Conservation (phyloP, 1,284 basidiomycete genomes). For the Coniophora puteana region DNA sequence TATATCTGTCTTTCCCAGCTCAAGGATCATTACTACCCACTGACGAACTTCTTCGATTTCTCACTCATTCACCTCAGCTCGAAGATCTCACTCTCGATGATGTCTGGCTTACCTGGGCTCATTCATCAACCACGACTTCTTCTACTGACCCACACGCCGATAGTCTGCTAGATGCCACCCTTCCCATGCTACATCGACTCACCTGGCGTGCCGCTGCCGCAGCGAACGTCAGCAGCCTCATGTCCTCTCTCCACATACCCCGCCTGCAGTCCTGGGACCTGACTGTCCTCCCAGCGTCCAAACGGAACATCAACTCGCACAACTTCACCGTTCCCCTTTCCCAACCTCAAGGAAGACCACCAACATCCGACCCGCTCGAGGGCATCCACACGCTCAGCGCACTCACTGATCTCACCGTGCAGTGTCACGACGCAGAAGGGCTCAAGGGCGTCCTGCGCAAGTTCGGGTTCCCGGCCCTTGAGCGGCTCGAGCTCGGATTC, state of each 20-base stretch:
- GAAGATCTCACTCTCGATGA: too few relatives aligned
- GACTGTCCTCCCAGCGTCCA: too few relatives aligned
- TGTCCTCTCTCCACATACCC: slow-evolving; percentile 27
- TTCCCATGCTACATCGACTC: slow-evolving; percentile 19
- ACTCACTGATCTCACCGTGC: slow-evolving; percentile 39
- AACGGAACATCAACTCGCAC: too few relatives aligned
- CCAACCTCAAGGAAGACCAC: too few relatives aligned
- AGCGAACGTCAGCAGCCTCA: slow-evolving; percentile 26
- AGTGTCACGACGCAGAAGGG: slow-evolving; percentile 36
- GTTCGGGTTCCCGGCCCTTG: slow-evolving; percentile 38
- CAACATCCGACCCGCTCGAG: too few relatives aligned
- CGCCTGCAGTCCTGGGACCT: slow-evolving; percentile 27
- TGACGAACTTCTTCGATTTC: too few relatives aligned
- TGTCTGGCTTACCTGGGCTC: too few relatives aligned
- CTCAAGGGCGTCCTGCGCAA: slow-evolving; percentile 35
- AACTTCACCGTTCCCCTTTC: too few relatives aligned
- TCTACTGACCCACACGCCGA: too few relatives aligned
- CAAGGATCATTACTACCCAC: too few relatives aligned
- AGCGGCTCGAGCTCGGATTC: slow-evolving; percentile 38
- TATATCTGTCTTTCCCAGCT: too few relatives aligned
- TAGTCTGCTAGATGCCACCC: slow-evolving; percentile 11
- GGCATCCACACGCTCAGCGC: slow-evolving; percentile 24
- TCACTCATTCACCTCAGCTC: too few relatives aligned
- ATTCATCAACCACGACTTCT: slow-evolving; percentile 10
- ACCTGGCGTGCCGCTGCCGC: slow-evolving; percentile 29